Conservation (phyloP, 2,329 filamentous ascomycete genomes). For the Macrophomina pseudophaseolina region DNA sequence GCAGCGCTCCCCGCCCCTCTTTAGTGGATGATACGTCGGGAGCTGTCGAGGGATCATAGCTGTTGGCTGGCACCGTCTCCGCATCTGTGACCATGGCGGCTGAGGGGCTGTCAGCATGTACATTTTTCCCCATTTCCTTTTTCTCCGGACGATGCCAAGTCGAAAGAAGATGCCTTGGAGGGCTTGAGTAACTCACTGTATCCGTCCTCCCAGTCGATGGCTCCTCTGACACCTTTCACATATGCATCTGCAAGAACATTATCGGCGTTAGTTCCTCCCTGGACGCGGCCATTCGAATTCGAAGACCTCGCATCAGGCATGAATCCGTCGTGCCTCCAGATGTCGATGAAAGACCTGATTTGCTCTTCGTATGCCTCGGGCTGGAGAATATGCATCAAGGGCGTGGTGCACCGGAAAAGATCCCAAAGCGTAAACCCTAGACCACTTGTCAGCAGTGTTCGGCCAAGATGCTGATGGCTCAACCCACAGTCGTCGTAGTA, state of each 20-base stretch:
- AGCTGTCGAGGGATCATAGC: conserved; percentile 60
- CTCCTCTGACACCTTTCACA: conserved; percentile 68
- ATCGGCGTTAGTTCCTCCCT: conserved; percentile 73
- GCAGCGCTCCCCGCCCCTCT: conserved; percentile 70
- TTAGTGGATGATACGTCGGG: conserved; percentile 64
- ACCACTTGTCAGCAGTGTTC: background rate
- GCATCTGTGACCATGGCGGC: conserved; percentile 69
- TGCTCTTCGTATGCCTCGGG: conserved; percentile 68
- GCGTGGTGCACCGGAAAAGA: conserved; percentile 67
- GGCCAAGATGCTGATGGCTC: background rate
- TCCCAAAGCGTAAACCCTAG: conserved; percentile 67
- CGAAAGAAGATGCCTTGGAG: background rate
- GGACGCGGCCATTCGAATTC: conserved; percentile 71
- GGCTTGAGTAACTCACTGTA: conserved; percentile 29
- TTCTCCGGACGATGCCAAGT: no score
- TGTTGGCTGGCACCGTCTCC: conserved; percentile 65
- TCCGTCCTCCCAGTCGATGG: conserved; percentile 63
- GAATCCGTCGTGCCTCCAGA: conserved; percentile 69
- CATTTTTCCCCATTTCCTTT: background rate
- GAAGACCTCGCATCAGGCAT: conserved; percentile 70
- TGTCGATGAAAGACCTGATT: conserved; percentile 70
- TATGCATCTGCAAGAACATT: conserved; percentile 75
- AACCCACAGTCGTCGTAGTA: conserved; percentile 66
- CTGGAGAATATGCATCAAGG: conserved; percentile 69
- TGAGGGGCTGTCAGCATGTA: background rate